Base-by-base conservation (phyloP, 345 rosid species). In the Pistacia atlantica region DNA sequence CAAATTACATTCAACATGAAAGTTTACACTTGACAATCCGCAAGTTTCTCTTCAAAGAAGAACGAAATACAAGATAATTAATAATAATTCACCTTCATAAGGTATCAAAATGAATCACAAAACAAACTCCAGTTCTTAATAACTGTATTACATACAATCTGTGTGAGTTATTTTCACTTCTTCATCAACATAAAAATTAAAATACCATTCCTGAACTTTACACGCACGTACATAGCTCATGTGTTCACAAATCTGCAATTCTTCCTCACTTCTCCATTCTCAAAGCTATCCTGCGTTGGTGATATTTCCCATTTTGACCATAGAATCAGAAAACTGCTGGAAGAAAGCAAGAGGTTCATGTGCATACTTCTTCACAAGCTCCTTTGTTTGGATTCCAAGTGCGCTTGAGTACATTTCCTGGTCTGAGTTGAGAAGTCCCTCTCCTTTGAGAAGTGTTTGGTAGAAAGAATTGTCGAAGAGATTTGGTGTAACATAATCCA, bases 281-380 rank as follows among this genome's bases (percentile, higher is more conserved):
- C 84, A 22, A 89, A 85, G 83, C 90, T 88, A 48, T 89, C 91
- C 0, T n/a, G 79, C 60, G 51, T 92, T 93, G 14, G 85, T 88
- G 77, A 93, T 91, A 48, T 95, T 93, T 22, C 98, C 99, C 93
- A 93, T 70, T 82, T 86, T 92, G 69, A 95, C 97, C 96, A 95
- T 95, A 11, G 98, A 92, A 62, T 86, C 86, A 0, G 99, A 80
- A 80, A 91, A 95, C 61, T 92, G 96, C 77, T 90, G 81, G 80
- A 95, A 93, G 86, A 95, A 95, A 63, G 90, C 94, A 42, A 77
- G 9, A 0, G 89, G 31, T 52, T 95, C 85, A 28, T 82, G 86
- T 11, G 98, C 97, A 46, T 89, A 93, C 67, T 85, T 86, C 37
- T 72, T 65, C 74, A 95, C 99, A 4, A 93, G 86, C 37, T 78